A percentile compares a stretch with the other conserved stretches of the same genome.
Conservation (phyloP, 1,139 yeast species). For the Suhomyces bolitotheri region DNA sequence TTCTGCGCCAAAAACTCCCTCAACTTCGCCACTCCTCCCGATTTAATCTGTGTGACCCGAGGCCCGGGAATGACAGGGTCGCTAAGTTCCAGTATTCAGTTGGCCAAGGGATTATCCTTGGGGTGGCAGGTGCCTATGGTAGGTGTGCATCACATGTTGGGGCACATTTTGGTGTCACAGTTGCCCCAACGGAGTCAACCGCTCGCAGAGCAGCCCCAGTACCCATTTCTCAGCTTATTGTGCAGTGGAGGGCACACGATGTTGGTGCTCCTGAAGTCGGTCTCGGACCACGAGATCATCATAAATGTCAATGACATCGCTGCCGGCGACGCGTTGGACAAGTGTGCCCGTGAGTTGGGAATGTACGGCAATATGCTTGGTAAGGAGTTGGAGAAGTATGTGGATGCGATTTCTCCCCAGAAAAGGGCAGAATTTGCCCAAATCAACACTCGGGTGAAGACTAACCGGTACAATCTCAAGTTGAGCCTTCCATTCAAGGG, state of each 20-base stretch:
- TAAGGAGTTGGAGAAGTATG: conserved; percentile 67
- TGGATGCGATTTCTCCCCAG: conserved; percentile 32
- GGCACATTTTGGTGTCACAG: conserved; percentile 77
- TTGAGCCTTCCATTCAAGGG: conserved; percentile 37
- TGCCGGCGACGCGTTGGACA: conserved; percentile 90
- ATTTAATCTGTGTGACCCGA: conserved; percentile 81
- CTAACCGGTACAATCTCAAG: conserved; percentile 24
- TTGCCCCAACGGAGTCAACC: conserved; percentile 41
- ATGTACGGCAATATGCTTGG: conserved; percentile 83
- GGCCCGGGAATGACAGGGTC: conserved; percentile 99
- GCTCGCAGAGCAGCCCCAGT: conserved; percentile 47
- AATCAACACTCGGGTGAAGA: conserved; percentile 24
- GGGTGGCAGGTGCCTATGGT: conserved; percentile 78
- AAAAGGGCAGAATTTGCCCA: conserved; percentile 22
- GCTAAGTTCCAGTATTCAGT: conserved; percentile 74
- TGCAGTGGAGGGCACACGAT: conserved; percentile 97
- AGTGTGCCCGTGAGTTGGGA: conserved; percentile 86
- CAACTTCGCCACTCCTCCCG: conserved; percentile 48
- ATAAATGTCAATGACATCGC: conserved; percentile 85
- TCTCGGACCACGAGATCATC: conserved; percentile 68
- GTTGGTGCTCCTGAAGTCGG: conserved; percentile 65
- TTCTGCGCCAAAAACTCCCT: conserved; percentile 31
- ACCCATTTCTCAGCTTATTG: conserved; percentile 77
- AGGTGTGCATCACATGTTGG: conserved; percentile 97
- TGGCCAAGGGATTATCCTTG: conserved; percentile 80